These are phyloP conservation scores for Aspergillus tamarii DNA, from an alignment of 2,329 filamentous ascomycete species.

Conservation along the genomic window DNA sequence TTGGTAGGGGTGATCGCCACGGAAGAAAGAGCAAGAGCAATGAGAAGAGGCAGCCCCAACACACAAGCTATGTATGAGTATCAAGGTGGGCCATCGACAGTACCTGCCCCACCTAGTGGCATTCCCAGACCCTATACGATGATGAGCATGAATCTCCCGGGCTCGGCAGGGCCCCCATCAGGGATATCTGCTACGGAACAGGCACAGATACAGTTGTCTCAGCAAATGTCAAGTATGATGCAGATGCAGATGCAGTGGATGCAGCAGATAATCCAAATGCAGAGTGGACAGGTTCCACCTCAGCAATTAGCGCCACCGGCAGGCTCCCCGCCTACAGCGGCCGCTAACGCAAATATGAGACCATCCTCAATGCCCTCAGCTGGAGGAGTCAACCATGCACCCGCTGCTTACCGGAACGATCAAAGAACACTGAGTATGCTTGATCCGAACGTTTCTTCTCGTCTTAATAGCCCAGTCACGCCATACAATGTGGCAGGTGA, in stretches of 20 bases:
- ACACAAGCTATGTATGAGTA: constrained; percentile 55
- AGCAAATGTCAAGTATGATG: constrained; percentile 86
- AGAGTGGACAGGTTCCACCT: constrained; percentile 50
- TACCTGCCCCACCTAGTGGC: constrained; percentile 28
- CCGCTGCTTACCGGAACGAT: constrained; percentile 26
- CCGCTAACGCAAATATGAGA: constrained; percentile 37
- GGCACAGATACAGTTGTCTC: constrained; percentile 76
- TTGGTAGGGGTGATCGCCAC: constrained; percentile 85
- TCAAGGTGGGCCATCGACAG: constrained; percentile 35
- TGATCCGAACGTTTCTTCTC: constrained; percentile 59
- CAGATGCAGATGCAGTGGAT: constrained; percentile 95
- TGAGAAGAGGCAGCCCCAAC: constrained; percentile 78
- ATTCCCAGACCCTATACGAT: constrained; percentile 45
- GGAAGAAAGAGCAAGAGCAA: constrained; percentile 77
- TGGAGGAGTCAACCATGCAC: constrained; percentile 25
- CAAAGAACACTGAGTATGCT: constrained; percentile 83
- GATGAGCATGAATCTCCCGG: constrained; percentile 32
- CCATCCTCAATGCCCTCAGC: constrained; percentile 54
- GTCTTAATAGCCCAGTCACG: constrained; percentile 40
- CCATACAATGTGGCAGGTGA: constrained; percentile 34
- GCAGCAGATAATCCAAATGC: constrained; percentile 69
- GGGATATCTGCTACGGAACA: constrained; percentile 66
- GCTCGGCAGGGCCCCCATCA: constrained; percentile 24
- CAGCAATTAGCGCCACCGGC: constrained; percentile 36
- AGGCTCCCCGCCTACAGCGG: constrained; percentile 30